Evolutionary conservation across 139 green algal species (phyloP), one percentile per base, ranked within the genome.

Genomic region (Chlorella sp.): DNA sequence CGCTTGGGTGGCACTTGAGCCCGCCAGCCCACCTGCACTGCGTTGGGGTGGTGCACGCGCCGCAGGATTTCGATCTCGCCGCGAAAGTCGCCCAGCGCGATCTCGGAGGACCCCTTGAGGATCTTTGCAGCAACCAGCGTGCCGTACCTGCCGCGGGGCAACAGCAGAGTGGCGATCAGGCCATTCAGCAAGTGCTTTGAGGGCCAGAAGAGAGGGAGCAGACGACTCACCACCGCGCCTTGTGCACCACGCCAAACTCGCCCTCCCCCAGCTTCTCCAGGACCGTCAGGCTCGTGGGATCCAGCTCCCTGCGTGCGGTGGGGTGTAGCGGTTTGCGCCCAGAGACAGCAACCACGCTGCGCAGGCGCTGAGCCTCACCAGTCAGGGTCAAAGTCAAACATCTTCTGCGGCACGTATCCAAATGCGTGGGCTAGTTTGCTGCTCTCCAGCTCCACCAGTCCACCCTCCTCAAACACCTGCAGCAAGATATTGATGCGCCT

Each of bases 181-280:
- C n/a, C n/a, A n/a, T n/a, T n/a, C n/a, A n/a, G n/a, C n/a, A n/a
- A n/a, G n/a, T n/a, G n/a, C n/a, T n/a, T n/a, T n/a, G 59, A 11
- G n/a, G 33, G 45, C 2, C 29, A 25, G 2, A 19, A 6, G 41
- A 12, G 41, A 4, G 8, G 63, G 63, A 9, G 8, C 6, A 27
- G n/a, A 41, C 59, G 25, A 41, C 73, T 61, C 53, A 80, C 89
- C 90, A 97, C 80, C 86, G 89, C 38, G 93, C 92, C 79, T 91
- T 92, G 90, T 93, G 93, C 73, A 97, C 93, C 62, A 95, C 87
- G 8, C 93, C 93, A 87, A 97, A 97, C 80, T 96, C 92, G n/a
- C 93, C 93, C 74, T 93, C 88, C 42, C 93, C 90, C n/a, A 97
- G 82, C 76, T 97, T 96, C 56, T 94, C 87, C 53, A 92, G 70